These are phyloP conservation scores for Kuraishia molischiana DNA, from an alignment of 805 yeast genomes.

Conservation along the genomic window DNA sequence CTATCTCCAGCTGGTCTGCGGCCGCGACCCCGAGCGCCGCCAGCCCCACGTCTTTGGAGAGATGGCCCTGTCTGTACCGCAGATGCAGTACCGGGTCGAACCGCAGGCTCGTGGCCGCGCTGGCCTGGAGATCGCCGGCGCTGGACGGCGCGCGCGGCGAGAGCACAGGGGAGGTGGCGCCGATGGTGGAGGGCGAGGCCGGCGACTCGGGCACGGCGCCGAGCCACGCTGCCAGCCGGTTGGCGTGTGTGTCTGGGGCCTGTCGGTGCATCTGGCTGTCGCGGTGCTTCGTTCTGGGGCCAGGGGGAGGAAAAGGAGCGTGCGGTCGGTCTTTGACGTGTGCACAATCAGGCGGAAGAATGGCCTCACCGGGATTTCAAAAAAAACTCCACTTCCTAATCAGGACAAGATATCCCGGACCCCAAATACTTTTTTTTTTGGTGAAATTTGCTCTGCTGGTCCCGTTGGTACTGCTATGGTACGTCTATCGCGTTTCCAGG, in stretches of 20 bases:
- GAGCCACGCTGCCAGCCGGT: neutral
- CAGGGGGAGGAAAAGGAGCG: too few species aligned
- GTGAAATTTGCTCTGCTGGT: too few species aligned
- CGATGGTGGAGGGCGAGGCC: conserved; percentile 16
- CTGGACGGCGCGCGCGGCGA: conserved; percentile 23
- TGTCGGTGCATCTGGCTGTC: too few species aligned
- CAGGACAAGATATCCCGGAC: too few species aligned
- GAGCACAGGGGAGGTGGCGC: conserved; percentile 30
- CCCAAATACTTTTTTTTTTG: too few species aligned
- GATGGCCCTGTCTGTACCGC: conserved; percentile 8
- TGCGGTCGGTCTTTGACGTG: too few species aligned
- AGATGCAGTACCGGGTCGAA: conserved; percentile 17
- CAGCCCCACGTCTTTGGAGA: conserved; percentile 8
- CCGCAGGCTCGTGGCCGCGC: neutral
- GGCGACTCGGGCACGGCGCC: neutral
- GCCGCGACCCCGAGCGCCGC: conserved; percentile 6
- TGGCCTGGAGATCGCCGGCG: neutral
- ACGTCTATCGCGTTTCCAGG: too few species aligned
- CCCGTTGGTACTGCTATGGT: too few species aligned
- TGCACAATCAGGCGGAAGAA: too few species aligned
- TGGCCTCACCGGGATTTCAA: too few species aligned
- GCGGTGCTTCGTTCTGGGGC: too few species aligned
- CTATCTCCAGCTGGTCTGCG: conserved; percentile 11
- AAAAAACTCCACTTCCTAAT: too few species aligned
- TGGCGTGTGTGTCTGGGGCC: neutral